Conservation (phyloP, 768 basidiomycete genomes). For the Lentinula aciculospora region DNA sequence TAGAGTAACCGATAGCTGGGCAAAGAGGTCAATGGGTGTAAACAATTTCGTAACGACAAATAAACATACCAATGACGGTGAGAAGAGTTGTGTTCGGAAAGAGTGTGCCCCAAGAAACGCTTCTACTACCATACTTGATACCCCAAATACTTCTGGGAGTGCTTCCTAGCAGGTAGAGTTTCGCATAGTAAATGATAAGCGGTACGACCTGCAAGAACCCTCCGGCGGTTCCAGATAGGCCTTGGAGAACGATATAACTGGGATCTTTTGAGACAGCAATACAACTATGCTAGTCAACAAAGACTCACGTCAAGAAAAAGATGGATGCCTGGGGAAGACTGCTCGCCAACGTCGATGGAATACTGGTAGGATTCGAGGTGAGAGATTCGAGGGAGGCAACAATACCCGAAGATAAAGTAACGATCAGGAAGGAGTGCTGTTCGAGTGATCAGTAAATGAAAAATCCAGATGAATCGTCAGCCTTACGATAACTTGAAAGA, state of each 20-base stretch:
- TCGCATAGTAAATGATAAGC: slow-evolving; percentile 84
- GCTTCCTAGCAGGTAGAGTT: slow-evolving; percentile 79
- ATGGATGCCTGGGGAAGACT: slow-evolving; percentile 81
- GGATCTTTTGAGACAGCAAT: neutral
- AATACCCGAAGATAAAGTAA: slow-evolving; percentile 82
- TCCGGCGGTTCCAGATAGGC: slow-evolving; percentile 71
- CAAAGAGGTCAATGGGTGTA: neutral
- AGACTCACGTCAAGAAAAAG: slow-evolving; percentile 80
- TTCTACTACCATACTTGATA: slow-evolving; percentile 72
- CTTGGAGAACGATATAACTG: slow-evolving; percentile 77
- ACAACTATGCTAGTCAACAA: neutral
- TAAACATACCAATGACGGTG: slow-evolving; percentile 68
- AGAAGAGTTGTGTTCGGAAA: slow-evolving; percentile 73
- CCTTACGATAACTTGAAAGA: slow-evolving; percentile 89
- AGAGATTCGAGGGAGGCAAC: slow-evolving; percentile 62
- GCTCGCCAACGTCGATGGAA: slow-evolving; percentile 66
- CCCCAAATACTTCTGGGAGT: slow-evolving; percentile 82
- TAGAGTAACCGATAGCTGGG: slow-evolving; percentile 69
- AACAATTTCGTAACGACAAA: neutral
- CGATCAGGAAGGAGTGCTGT: slow-evolving; percentile 91
- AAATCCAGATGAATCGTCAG: slow-evolving; percentile 14
- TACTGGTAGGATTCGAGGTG: slow-evolving; percentile 58
- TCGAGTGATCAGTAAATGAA: neutral
- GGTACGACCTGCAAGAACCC: slow-evolving; percentile 77
- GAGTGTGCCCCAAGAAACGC: slow-evolving; percentile 71